phyloP scores from a whole-genome alignment of 2,329 filamentous ascomycete species.

The Periconia macrospinosa region DNA sequence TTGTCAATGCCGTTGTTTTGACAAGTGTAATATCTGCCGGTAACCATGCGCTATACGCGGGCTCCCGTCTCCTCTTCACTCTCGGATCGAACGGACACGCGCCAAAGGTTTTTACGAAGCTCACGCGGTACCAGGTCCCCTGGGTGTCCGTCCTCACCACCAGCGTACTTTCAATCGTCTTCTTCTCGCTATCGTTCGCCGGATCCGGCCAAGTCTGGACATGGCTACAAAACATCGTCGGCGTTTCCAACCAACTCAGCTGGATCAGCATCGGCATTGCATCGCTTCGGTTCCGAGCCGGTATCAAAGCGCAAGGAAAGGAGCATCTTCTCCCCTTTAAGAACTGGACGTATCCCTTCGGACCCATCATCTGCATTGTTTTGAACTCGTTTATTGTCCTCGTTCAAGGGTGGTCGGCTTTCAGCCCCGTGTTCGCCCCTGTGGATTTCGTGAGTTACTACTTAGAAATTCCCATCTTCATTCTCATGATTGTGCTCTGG shows the following conservation, averaged over 20 bases:
- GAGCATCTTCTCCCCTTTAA: slow-evolving; percentile 52
- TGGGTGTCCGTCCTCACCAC: slow-evolving; percentile 41
- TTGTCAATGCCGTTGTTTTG: slow-evolving; percentile 68
- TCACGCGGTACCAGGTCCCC: slow-evolving; percentile 47
- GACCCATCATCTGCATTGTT: slow-evolving; percentile 46
- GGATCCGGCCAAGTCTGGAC: slow-evolving; percentile 44
- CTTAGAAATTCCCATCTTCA: slow-evolving; percentile 42
- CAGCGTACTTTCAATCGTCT: slow-evolving; percentile 40
- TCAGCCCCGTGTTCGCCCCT: slow-evolving; percentile 49
- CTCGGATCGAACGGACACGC: slow-evolving; percentile 63
- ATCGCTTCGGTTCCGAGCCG: slow-evolving; percentile 59
- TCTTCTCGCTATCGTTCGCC: slow-evolving; percentile 49
- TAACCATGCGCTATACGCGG: slow-evolving; percentile 59
- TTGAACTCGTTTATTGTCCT: slow-evolving; percentile 33
- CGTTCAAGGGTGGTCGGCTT: slow-evolving; percentile 52
- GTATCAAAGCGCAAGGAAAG: slow-evolving; percentile 50
- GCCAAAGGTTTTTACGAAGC: slow-evolving; percentile 66
- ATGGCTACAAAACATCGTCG: slow-evolving; percentile 74
- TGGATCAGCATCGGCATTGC: slow-evolving; percentile 60
- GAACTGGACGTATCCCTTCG: slow-evolving; percentile 61
- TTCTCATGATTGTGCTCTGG: slow-evolving; percentile 30
- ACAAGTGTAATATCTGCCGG: slow-evolving; percentile 62
- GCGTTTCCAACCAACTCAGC: slow-evolving; percentile 55
- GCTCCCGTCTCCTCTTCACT: slow-evolving; percentile 58
- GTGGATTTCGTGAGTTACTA: slow-evolving; percentile 55